phyloP scores from a whole-genome alignment of 208 protist species.

The Ichthyophonus hoferi region DNA sequence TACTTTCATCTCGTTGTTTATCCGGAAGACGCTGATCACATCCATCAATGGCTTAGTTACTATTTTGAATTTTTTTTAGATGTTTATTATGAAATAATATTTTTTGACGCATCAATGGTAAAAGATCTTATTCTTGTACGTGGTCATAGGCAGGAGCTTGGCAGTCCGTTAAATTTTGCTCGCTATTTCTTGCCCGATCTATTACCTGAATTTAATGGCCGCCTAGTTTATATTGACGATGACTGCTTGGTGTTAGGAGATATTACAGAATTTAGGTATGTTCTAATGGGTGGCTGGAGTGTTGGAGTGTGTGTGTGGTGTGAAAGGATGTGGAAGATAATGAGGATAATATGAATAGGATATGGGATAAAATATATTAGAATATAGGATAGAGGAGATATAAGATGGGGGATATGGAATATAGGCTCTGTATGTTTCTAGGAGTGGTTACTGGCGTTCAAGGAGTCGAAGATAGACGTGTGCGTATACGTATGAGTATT shows the following conservation, averaged over 20 bases:
- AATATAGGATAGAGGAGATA: no score
- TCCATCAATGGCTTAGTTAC: neutral
- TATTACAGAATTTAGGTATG: neutral
- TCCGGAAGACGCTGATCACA: neutral
- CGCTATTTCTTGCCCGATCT: neutral
- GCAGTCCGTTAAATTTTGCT: conserved; percentile 9
- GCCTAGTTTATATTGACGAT: conserved; percentile 22
- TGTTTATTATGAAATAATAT: neutral
- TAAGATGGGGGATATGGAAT: no score
- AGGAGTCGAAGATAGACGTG: no score
- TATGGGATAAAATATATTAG: no score
- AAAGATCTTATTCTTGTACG: neutral
- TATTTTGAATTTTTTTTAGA: neutral
- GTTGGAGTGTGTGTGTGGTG: no score
- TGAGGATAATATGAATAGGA: no score
- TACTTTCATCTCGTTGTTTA: conserved; percentile 20
- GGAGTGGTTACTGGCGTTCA: no score
- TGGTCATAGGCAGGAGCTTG: neutral
- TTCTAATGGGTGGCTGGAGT: neutral
- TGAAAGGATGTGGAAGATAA: no score
- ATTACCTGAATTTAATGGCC: neutral
- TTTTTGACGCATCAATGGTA: neutral
- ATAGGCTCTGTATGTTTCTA: no score
- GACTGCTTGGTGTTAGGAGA: neutral
- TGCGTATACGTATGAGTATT: no score